Base-by-base conservation (phyloP, 768 basidiomycete species). In the Cyathus striatus region DNA sequence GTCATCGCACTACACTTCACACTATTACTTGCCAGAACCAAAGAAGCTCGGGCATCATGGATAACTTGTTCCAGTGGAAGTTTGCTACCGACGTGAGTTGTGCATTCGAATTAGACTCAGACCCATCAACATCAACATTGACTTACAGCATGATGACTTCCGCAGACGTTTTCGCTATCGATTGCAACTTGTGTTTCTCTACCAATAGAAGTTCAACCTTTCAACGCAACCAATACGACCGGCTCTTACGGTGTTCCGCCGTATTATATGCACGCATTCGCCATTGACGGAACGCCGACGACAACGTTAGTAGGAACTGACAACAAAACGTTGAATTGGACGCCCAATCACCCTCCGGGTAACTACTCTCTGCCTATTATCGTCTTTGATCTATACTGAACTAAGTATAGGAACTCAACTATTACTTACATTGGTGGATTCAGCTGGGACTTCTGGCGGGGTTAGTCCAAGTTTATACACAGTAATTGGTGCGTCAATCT, bases 241-340 rank as follows among this genome's bases (percentile, higher is more conserved):
- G 41, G 32, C 12, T n/a, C n/a, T n/a, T n/a, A n/a, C n/a, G 59
- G 56, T 2, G 41, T 51, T 10, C 61, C 64, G 4, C 71, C 70
- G 2, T 76, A 67, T 44, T 65, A 65, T 46, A 57, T 75, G 57
- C 57, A 74, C 12, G 66, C 70, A 1, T 65, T 69, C 34, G 63
- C 67, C 32, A 48, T 60, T 13, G 63, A 56, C 13, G 67, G 65
- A 13, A 57, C 55, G 5, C 60, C 64, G 1, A 64, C 63, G 6
- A 64, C 63, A 7, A 56, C 56, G 1, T 42, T 60, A 27, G 48
- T 73, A n/a, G 75, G 70, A 10, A 47, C 50, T 2, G 56, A 65
- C 23, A 53, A 60, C 0, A 49, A 45, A 20, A 56, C 61, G 23
- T 48, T 71, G 7, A 44, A 45, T 7, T 78, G 72, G 69, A 58